Base-by-base conservation (phyloP, 768 basidiomycete genomes). In the Gloeopeniophorella convolvens region DNA sequence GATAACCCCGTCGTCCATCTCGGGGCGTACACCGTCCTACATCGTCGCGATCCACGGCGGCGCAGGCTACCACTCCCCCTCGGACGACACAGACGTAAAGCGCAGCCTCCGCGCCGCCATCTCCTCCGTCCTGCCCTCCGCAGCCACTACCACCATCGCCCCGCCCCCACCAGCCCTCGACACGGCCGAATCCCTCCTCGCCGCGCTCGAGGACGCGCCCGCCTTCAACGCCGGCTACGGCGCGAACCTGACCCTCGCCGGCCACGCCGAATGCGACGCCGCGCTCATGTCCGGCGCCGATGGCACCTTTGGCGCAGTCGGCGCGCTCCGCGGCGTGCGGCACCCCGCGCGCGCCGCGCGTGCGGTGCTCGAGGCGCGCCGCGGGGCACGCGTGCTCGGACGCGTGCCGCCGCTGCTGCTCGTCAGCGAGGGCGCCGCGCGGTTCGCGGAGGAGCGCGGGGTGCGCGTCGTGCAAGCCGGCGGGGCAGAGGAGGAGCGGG, bases 261-360 rank as follows among this genome's bases (percentile, higher is more conserved):
- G 89, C 12, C 69, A 68, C 2, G 87, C 89, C 15, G 89, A 91
- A 66, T 90, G 89, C 58, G 89, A 91, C 58, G 88, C 89, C 7
- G 75, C 85, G 11, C 69, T 90, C 48, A 86, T 88, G 80, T 67
- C 70, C 18, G 75, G 76, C 20, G 65, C 64, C 3, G 63, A 65
- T 0, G 61, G 65, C 18, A 64, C 67, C n/a, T 91, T 85, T 61
- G 89, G 86, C 23, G 79, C 82, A 56, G 76, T 83, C 15, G 89
- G 85, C 36, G 89, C 88, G 15, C 28, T 40, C 32, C 28, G 50
- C 83, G 86, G 85, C 15, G 68, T 89, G 8, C 78, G 74, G 58
- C 85, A 87, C 60, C 87, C 89, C 1, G 82, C 90, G 41, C 65
- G 63, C 30, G 66, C 81, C 1, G 87, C 89, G 3, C 68, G 70